Evolutionary conservation across 768 basidiomycete genomes (phyloP).

Genomic region (Paxillus ammoniavirescens): DNA sequence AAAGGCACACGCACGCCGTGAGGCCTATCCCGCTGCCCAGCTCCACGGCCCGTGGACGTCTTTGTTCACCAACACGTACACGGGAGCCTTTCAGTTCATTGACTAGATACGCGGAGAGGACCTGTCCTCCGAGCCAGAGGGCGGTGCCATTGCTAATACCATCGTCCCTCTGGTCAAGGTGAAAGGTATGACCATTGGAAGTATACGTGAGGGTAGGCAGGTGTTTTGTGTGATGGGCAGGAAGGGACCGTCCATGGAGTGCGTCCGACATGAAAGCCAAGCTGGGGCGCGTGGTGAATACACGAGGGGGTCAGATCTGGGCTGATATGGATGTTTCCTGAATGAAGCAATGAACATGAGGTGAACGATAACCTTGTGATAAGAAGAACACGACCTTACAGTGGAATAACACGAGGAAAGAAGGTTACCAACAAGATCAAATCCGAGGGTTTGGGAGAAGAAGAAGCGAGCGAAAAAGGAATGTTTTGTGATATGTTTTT

Average conservation of each 20-base stretch:
- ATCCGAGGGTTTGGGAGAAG: not conserved
- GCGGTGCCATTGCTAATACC: slow-evolving; percentile 75
- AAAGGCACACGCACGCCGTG: slow-evolving; percentile 55
- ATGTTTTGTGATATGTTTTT: not conserved
- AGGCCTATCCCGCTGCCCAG: slow-evolving; percentile 83
- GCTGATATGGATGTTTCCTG: not conserved
- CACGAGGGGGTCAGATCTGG: not conserved
- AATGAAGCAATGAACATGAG: slow-evolving; percentile 1
- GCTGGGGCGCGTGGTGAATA: not conserved
- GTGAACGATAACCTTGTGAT: not conserved
- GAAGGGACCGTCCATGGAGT: slow-evolving; percentile 21
- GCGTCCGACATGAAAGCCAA: not conserved
- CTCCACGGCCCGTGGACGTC: slow-evolving; percentile 56
- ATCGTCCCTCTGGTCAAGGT: slow-evolving; percentile 56
- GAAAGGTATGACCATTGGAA: slow-evolving; percentile 40
- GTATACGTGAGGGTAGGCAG: slow-evolving; percentile 45
- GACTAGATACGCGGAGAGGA: slow-evolving; percentile 62
- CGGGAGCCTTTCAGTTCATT: slow-evolving; percentile 31
- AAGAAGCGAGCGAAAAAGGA: not conserved
- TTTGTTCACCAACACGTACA: slow-evolving; percentile 1
- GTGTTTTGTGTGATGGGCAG: slow-evolving; percentile 69
- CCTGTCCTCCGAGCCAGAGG: slow-evolving; percentile 82
- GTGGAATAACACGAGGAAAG: not conserved
- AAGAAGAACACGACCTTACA: not conserved
- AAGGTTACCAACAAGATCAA: not conserved